Evolutionary conservation across 1,139 yeast species (phyloP), one percentile per base, ranked within the genome.

Genomic region (Geotrichum macrosporum): DNA sequence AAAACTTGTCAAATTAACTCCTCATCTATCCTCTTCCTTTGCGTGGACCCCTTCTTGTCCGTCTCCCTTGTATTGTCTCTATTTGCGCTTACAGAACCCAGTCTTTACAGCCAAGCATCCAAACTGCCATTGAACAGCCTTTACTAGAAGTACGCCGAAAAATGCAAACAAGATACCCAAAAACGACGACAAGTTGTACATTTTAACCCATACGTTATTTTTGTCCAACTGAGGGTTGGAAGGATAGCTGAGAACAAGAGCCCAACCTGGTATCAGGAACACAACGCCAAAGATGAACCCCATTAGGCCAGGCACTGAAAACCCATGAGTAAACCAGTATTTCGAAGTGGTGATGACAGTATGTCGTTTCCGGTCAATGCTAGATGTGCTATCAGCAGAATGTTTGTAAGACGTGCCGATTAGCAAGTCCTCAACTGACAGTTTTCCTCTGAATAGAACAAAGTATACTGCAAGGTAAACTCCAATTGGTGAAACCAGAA

Each of bases 241-340:
- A 8, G 36, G 41, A 16, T 39, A 30, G 15, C 35, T 38, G 8
- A 45, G 37, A 12, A 35, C 24, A 20, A 30, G 30, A 8, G 22
- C 41, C 48, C 48, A 45, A 3, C 48, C 48, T 6, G 48, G 48
- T 9, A 45, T 29, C 19, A 45, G 15, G 31, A 45, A 45, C n/a
- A 36, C 48, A 27, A 45, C 42, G 9, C 48, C 48, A 5, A 45
- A 8, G 5, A 30, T 24, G 30, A 45, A 45, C 9, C 41, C 24
- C 10, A 31, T n/a, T 13, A 45, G 21, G 3, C 41, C 36, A 5
- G 29, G 13, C n/a, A 38, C 13, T 8, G 39, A 39, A 30, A 46
- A 41, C 2, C 50, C 50, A 24, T 31, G 31, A n/a, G 41, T 31
- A 30, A 41, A 31, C 50, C 50, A 46, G 35, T 46, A 46, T 26